Percentiles rank a stretch among this genome's conserved stretches.
Evolutionary conservation across 805 yeast species (phyloP).

Genomic region (Saccharomycopsis sp.): DNA sequence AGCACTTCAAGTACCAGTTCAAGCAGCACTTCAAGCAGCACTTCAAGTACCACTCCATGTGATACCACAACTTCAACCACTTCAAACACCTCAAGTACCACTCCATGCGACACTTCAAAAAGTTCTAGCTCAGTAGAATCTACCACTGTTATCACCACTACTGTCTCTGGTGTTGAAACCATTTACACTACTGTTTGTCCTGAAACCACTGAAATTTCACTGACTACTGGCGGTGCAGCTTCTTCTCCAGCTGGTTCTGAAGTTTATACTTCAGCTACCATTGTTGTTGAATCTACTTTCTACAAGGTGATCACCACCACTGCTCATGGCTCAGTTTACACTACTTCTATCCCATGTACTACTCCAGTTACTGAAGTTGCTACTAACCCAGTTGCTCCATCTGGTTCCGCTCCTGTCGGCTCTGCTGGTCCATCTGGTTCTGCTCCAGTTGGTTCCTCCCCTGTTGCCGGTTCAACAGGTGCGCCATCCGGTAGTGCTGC

Average conservation of each 20-base stretch:
- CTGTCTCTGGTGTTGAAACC: slow-evolving; percentile 1
- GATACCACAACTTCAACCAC: too few relatives aligned
- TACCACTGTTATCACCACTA: slow-evolving; percentile 14
- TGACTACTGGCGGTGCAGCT: slow-evolving; percentile 10
- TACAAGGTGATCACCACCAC: too few relatives aligned
- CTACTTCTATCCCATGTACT: too few relatives aligned
- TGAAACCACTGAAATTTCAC: slow-evolving; percentile 6
- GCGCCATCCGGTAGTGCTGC: too few relatives aligned
- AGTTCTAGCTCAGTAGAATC: slow-evolving; percentile 22
- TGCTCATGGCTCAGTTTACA: too few relatives aligned
- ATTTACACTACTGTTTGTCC: slow-evolving; percentile 18
- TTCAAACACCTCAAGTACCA: too few relatives aligned
- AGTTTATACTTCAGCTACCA: too few relatives aligned
- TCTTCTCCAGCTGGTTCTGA: slow-evolving; percentile 5
- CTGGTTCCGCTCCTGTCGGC: slow-evolving; percentile 1
- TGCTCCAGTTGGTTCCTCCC: slow-evolving; percentile 5
- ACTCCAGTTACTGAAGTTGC: slow-evolving; percentile 8
- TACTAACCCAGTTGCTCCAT: too few relatives aligned
- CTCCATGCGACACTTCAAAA: slow-evolving; percentile 24
- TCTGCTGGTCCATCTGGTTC: background rate
- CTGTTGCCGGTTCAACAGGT: slow-evolving; percentile 7
- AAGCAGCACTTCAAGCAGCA: too few relatives aligned
- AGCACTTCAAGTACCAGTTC: too few relatives aligned
- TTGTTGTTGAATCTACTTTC: too few relatives aligned
- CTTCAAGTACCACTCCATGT: too few relatives aligned